phyloP scores from a whole-genome alignment of 352 stramenopile species.

The Plasmopara muralis region DNA sequence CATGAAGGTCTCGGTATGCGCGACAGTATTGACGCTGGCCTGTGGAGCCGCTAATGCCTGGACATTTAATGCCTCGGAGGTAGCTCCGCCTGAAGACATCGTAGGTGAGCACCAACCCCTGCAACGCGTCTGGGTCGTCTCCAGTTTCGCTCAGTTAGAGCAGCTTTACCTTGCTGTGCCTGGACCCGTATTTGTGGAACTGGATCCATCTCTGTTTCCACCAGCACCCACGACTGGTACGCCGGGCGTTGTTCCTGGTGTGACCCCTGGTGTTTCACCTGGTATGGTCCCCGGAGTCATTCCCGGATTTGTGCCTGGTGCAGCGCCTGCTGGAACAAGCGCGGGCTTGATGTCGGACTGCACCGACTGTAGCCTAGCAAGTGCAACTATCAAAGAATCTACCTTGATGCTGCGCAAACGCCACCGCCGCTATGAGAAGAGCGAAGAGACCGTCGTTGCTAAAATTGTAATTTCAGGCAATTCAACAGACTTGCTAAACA shows the following conservation, averaged over 20 bases:
- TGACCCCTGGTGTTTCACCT: slow-evolving; percentile 13
- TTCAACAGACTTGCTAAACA: slow-evolving; percentile 43
- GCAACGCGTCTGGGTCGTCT: slow-evolving; percentile 36
- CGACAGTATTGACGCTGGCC: slow-evolving; percentile 18
- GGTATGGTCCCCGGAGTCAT: slow-evolving; percentile 12
- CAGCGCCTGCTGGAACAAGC: slow-evolving; percentile 3
- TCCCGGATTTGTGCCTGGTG: slow-evolving; percentile 13
- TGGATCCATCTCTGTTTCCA: slow-evolving; percentile 30
- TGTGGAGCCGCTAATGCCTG: slow-evolving; percentile 15
- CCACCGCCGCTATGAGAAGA: slow-evolving; percentile 15
- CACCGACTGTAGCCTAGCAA: slow-evolving; percentile 14
- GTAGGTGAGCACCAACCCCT: slow-evolving; percentile 35
- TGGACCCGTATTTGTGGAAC: slow-evolving; percentile 49
- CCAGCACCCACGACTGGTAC: slow-evolving; percentile 5
- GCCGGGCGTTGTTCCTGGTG: slow-evolving; percentile 11
- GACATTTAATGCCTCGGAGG: slow-evolving; percentile 31
- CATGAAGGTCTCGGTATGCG: slow-evolving; percentile 26
- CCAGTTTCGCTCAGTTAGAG: slow-evolving; percentile 35
- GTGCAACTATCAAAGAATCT: slow-evolving; percentile 27
- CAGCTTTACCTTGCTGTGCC: slow-evolving; percentile 45
- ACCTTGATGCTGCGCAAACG: slow-evolving; percentile 32
- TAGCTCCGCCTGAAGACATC: slow-evolving; percentile 21
- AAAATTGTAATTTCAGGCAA: slow-evolving; percentile 51
- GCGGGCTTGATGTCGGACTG: slow-evolving; percentile 1
- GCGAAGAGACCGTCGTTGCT: slow-evolving; percentile 31